Evolutionary conservation across 768 basidiomycete species (phyloP).

Genomic region (Trametes elegans): DNA sequence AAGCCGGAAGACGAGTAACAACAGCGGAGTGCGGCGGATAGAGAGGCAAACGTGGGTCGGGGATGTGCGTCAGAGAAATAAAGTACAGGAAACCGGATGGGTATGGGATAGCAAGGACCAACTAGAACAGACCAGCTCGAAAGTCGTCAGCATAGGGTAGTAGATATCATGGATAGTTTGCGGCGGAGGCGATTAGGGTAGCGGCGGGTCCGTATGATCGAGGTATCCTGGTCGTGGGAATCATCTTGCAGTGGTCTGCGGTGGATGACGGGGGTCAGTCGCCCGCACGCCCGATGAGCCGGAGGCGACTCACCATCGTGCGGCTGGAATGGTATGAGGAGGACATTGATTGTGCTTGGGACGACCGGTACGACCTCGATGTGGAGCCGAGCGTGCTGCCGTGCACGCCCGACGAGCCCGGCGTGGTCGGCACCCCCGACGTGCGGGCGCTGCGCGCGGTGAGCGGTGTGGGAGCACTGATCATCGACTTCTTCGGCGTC

Average conservation of each 20-base stretch:
- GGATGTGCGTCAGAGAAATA: conserved; percentile 23
- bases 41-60: conserved; percentile 9
- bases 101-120: conserved; percentile 27
- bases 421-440: conserved; percentile 53
- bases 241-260: conserved; percentile 27
- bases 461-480: conserved; percentile 84
- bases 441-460: conserved; percentile 73
- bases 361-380: conserved; percentile 63
- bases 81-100: conserved; percentile 25
- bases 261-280: not conserved
- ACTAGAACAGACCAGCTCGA: conserved; percentile 28
- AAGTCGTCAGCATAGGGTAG: conserved; percentile 27
- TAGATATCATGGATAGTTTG: conserved; percentile 29
- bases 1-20: conserved; percentile 17
- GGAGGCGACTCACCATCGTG: conserved; percentile 55
- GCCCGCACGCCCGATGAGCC: too few species aligned
- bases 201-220: conserved; percentile 16
- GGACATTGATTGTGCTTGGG: conserved; percentile 67
- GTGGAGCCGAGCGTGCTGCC: conserved; percentile 54
- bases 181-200: conserved; percentile 25
- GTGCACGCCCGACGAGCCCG: conserved; percentile 50
- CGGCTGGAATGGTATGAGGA: conserved; percentile 76
- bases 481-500: conserved; percentile 88
- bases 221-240: conserved; percentile 13
- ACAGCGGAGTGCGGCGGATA: conserved; percentile 19